These are phyloP conservation scores for Rhizomucor miehei DNA, from an alignment of 371 early-diverging fungal genomes.

Conservation along the genomic window DNA sequence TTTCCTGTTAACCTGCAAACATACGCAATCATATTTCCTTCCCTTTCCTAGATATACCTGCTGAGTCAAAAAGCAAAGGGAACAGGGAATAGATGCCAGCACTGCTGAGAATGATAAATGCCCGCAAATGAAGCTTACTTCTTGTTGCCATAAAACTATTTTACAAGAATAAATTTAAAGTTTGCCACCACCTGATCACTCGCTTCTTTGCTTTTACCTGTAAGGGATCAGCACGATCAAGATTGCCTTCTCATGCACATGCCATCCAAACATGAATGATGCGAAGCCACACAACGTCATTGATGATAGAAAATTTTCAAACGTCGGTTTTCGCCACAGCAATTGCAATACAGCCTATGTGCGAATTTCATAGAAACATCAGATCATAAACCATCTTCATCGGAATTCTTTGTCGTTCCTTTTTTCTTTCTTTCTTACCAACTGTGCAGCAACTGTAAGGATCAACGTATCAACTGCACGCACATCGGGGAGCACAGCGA, in stretches of 20 bases:
- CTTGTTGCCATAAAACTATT: constrained; percentile 46
- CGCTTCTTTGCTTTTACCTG: constrained; percentile 39
- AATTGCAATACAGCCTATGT: constrained; percentile 38
- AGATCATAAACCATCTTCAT: too few relatives aligned
- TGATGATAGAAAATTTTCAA: constrained; percentile 69
- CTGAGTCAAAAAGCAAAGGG: constrained; percentile 80
- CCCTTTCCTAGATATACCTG: constrained; percentile 49
- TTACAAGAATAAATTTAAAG: constrained; percentile 3
- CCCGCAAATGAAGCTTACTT: constrained; percentile 46
- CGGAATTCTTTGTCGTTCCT: too few relatives aligned
- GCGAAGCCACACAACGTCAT: constrained; percentile 81
- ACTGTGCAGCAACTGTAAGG: constrained; percentile 71
- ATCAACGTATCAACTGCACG: constrained; percentile 73
- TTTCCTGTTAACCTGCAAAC: background rate
- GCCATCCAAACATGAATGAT: constrained; percentile 96
- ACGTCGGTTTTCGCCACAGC: constrained; percentile 68
- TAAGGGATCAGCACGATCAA: constrained; percentile 83
- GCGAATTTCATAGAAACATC: too few relatives aligned
- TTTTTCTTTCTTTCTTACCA: constrained; percentile 40
- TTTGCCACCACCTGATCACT: background rate
- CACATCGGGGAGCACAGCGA: constrained; percentile 78
- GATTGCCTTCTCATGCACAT: constrained; percentile 97
- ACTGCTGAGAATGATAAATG: constrained; percentile 64
- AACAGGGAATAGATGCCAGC: constrained; percentile 79
- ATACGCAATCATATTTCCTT: background rate